Evolutionary conservation across 768 basidiomycete genomes (phyloP).

Genomic region (Phanerochaete sordida): DNA sequence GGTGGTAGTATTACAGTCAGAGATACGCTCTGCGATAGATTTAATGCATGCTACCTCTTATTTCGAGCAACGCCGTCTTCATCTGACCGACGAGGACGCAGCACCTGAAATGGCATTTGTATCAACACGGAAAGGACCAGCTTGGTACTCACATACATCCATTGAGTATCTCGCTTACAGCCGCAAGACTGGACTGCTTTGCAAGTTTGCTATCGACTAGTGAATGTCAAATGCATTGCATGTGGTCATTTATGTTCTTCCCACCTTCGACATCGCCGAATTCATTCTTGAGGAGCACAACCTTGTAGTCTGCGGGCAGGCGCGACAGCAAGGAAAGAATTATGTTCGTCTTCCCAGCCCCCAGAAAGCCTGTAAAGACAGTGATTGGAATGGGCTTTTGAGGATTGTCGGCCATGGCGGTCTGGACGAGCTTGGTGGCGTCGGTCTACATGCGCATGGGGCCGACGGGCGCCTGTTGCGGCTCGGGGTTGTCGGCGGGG

Average conservation of each 20-base stretch:
- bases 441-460: no score
- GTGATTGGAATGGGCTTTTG: conserved; percentile 69
- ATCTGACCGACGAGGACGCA: conserved; percentile 95
- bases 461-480: no score
- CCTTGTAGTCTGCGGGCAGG: conserved; percentile 82
- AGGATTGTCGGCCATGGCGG: background rate
- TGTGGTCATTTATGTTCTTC: background rate
- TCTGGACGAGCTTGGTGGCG: background rate
- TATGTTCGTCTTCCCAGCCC: conserved; percentile 75
- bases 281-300: conserved; percentile 93
- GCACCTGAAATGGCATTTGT: conserved; percentile 49
- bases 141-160: conserved; percentile 79
- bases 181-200: conserved; percentile 75
- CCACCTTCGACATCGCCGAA: conserved; percentile 90
- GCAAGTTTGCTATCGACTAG: conserved; percentile 90
- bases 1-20: no score
- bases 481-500: background rate
- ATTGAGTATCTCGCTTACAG: conserved; percentile 91
- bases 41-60: conserved; percentile 58
- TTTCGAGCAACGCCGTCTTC: conserved; percentile 86
- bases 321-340: conserved; percentile 82
- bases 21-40: no score
- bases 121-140: background rate
- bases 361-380: conserved; percentile 93
- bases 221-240: background rate